Evolutionary conservation across 2,329 filamentous ascomycete genomes (phyloP), one percentile per base, ranked within the genome.

Genomic region (Graphium sp.): DNA sequence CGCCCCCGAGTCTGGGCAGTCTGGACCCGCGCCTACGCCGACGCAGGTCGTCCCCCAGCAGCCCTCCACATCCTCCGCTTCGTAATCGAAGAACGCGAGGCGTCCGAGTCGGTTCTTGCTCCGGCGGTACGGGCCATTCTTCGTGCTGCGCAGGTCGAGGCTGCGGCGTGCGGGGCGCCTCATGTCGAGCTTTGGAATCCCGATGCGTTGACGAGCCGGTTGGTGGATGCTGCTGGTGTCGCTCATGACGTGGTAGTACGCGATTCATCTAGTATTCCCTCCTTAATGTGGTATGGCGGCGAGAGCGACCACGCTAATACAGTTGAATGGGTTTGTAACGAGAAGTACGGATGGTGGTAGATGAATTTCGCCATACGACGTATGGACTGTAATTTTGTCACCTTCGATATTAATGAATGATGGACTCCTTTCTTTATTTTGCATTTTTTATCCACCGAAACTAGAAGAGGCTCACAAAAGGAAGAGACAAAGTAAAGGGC

Each of bases 181-280:
- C 62, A 69, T 25, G 68, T 93, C 4, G 66, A 84, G 46, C 57
- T 87, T 29, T 95, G 87, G 87, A 92, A 89, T 44, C 84, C 85
- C 0, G 65, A 64, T 4, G 55, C 66, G 6, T 41, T 61, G 36
- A 46, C 73, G 16, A 46, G 46, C 44, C 36, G 47, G 11, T 40
- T 76, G 22, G 50, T 74, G 22, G 44, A 41, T 16, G 39, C 38
- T 10, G 50, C 55, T 3, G 59, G 58, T 7, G 39, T 82, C 11
- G 45, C 61, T 13, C 55, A 66, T 31, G 44, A 52, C 18, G 52
- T 55, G 32, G 58, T 70, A 1, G 56, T 65, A 3, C 55, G 80
- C 19, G 68, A 83, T 31, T 53, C 50, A 28, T 64, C 74, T 30
- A 81, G 74, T 45, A 78, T 87, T 34, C 58, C 76, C 1, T 77